Evolutionary conservation across 2,329 filamentous ascomycete species (phyloP).

Genomic region (Dactylellina cionopaga): DNA sequence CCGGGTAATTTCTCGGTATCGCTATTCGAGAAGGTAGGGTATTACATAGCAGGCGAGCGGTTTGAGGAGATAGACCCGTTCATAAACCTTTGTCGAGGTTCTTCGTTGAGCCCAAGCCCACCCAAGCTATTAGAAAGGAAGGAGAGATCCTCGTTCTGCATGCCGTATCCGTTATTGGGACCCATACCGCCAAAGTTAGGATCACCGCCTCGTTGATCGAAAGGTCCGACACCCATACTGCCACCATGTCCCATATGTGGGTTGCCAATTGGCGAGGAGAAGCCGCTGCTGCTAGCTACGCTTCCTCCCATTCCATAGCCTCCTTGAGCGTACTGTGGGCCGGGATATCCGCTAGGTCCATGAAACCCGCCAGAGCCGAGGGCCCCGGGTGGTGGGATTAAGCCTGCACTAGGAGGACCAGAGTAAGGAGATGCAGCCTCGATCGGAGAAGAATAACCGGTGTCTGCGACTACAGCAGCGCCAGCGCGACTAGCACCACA

Average conservation of each 20-base stretch:
- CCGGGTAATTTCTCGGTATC: background rate
- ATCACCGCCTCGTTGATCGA: constrained; percentile 45
- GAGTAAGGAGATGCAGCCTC: constrained; percentile 82
- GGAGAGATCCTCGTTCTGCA: constrained; percentile 43
- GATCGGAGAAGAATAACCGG: constrained; percentile 89
- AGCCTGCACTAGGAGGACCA: constrained; percentile 81
- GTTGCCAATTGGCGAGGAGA: constrained; percentile 46
- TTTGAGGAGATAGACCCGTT: constrained; percentile 46
- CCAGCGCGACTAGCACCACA: constrained; percentile 94
- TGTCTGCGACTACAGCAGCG: constrained; percentile 92
- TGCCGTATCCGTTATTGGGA: constrained; percentile 35
- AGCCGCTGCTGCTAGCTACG: constrained; percentile 47
- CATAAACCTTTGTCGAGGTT: constrained; percentile 47
- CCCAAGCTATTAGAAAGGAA: constrained; percentile 48
- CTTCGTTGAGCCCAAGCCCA: constrained; percentile 42
- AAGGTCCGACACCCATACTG: constrained; percentile 35
- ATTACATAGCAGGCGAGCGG: constrained; percentile 51
- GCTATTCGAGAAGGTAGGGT: background rate
- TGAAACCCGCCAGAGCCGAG: constrained; percentile 72
- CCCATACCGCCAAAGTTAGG: constrained; percentile 44
- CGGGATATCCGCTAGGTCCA: constrained; percentile 59
- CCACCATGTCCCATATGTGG: constrained; percentile 49
- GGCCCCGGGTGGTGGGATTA: constrained; percentile 69
- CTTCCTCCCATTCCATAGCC: constrained; percentile 50
- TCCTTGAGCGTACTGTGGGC: constrained; percentile 41